phyloP scores from a whole-genome alignment of 1,284 basidiomycete genomes.

The Uromyces viciae-fabae region DNA sequence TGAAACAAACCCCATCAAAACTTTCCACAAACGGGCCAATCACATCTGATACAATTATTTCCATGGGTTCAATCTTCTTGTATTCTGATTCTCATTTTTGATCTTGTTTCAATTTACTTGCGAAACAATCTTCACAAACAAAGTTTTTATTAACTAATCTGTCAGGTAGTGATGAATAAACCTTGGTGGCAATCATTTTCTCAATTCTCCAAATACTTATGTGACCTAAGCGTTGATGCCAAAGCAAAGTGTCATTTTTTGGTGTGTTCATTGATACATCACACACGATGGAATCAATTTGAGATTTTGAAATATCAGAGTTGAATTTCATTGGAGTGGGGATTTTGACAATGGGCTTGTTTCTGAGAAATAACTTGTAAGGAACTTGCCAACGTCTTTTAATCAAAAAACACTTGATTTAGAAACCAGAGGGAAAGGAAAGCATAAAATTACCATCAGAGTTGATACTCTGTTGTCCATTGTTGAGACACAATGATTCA shows the following conservation, averaged over 20 bases:
- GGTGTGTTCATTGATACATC: not conserved
- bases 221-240: not conserved
- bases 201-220: not conserved
- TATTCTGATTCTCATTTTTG: too few relatives aligned
- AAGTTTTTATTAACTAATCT: too few relatives aligned
- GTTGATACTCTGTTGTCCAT: not conserved
- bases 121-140: too few relatives aligned
- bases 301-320: not conserved
- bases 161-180: too few relatives aligned
- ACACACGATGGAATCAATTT: not conserved
- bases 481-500: not conserved
- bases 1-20: not conserved
- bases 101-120: too few relatives aligned
- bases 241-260: not conserved
- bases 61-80: not conserved
- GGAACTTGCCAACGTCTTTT: not conserved
- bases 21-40: not conserved
- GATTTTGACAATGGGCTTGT: not conserved
- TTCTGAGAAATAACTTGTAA: not conserved
- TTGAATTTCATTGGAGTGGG: not conserved
- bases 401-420: not conserved
- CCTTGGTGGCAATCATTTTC: too few relatives aligned
- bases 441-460: not conserved
- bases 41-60: constrained; percentile 12
- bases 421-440: not conserved